A percentile compares a stretch with the other conserved stretches of the same genome.
phyloP scores from a whole-genome alignment of 345 rosid species.

The Eucalyptus microcorys region DNA sequence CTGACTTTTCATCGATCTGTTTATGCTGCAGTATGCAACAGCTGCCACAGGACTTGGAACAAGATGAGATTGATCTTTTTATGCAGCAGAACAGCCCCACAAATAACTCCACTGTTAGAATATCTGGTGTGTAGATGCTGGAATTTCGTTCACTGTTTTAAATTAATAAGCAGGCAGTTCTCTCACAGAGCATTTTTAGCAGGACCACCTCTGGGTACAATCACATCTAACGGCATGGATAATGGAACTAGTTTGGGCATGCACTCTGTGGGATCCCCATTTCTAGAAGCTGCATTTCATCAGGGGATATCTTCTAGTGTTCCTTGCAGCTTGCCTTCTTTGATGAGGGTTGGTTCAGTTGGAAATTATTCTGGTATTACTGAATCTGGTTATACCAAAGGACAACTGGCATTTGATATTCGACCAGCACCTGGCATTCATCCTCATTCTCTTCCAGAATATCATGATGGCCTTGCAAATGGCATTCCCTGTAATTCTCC shows the following conservation, averaged over 20 bases:
- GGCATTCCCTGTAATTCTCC: slow-evolving; percentile 43
- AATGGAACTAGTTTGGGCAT: slow-evolving; percentile 42
- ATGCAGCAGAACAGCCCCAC: slow-evolving; percentile 18
- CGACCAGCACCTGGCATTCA: slow-evolving; percentile 43
- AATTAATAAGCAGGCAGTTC: neutral
- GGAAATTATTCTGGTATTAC: slow-evolving; percentile 43
- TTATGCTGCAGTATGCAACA: slow-evolving; percentile 15
- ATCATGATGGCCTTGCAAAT: slow-evolving; percentile 41
- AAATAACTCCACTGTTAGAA: slow-evolving; percentile 8
- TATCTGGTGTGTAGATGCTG: slow-evolving; percentile 20
- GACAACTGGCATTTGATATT: slow-evolving; percentile 38
- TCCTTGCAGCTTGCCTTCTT: slow-evolving; percentile 55
- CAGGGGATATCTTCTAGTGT: slow-evolving; percentile 47
- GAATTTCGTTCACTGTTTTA: neutral
- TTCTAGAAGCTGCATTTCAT: slow-evolving; percentile 42
- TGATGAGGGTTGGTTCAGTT: slow-evolving; percentile 37
- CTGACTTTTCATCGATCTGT: neutral
- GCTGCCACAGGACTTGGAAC: slow-evolving; percentile 12
- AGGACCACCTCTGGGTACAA: slow-evolving; percentile 32
- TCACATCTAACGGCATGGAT: slow-evolving; percentile 32
- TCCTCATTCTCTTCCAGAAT: slow-evolving; percentile 75
- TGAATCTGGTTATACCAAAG: slow-evolving; percentile 34
- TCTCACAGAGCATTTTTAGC: slow-evolving; percentile 8
- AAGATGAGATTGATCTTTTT: slow-evolving; percentile 8
- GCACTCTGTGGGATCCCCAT: slow-evolving; percentile 32